Percentiles rank a stretch among this genome's conserved stretches.
phyloP scores from a whole-genome alignment of 192 early-diverging fungal species.

The Coemansia sp. region DNA sequence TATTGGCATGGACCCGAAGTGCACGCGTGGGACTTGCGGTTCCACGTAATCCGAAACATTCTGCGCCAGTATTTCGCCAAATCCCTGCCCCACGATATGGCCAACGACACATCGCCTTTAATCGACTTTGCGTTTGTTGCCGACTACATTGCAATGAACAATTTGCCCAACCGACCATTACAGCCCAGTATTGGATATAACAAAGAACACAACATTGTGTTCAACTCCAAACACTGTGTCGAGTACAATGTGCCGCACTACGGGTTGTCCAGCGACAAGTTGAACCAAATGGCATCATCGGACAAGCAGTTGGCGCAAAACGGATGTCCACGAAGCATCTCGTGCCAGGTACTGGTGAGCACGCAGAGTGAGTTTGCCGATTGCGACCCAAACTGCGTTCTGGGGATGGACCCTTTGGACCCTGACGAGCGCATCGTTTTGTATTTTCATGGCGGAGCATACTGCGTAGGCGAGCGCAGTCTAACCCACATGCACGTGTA shows the following conservation, averaged over 20 bases:
- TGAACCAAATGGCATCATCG: slow-evolving; percentile 15
- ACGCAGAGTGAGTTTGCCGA: background rate
- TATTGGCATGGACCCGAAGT: slow-evolving; percentile 38
- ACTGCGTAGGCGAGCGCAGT: slow-evolving; percentile 50
- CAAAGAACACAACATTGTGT: slow-evolving; percentile 28
- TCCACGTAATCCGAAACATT: slow-evolving; percentile 38
- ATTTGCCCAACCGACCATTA: slow-evolving; percentile 22
- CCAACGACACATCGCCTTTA: slow-evolving; percentile 22
- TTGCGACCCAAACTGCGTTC: background rate
- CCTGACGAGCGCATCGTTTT: slow-evolving; percentile 31
- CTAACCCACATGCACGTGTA: slow-evolving; percentile 43
- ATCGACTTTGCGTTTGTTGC: slow-evolving; percentile 36
- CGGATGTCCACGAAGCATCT: slow-evolving; percentile 18
- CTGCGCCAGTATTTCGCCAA: slow-evolving; percentile 32
- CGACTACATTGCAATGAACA: slow-evolving; percentile 39
- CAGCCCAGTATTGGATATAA: slow-evolving; percentile 17
- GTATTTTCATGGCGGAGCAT: slow-evolving; percentile 51
- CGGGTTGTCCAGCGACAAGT: slow-evolving; percentile 20
- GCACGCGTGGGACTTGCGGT: slow-evolving; percentile 24
- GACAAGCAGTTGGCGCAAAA: slow-evolving; percentile 11
- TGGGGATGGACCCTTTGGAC: slow-evolving; percentile 16
- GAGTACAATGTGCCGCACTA: slow-evolving; percentile 23
- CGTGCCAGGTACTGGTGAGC: slow-evolving; percentile 39
- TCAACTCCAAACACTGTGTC: background rate
- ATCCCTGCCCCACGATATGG: slow-evolving; percentile 33